Percentiles rank a stretch among this genome's conserved stretches.
Evolutionary conservation across 768 basidiomycete species (phyloP).

Genomic region (Lactarius indigo): DNA sequence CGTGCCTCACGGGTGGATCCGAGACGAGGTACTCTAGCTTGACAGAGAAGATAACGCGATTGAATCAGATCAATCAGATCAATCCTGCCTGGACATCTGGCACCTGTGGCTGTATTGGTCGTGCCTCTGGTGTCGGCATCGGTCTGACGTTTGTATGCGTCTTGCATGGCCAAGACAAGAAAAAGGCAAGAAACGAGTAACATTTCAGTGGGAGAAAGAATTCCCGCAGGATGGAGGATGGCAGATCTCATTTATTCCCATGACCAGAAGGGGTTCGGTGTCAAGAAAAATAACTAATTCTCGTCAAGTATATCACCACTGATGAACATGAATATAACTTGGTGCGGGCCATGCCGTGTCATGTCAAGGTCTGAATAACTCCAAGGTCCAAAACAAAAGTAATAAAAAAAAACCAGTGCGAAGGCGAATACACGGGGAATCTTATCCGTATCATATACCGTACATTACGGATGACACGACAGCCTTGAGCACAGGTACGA

Average conservation of each 20-base stretch:
- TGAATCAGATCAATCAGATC: background rate
- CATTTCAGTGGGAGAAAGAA: background rate
- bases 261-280: background rate
- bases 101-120: background rate
- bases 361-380: background rate
- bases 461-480: background rate
- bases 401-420: background rate
- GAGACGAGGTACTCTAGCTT: too few species aligned
- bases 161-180: background rate
- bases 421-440: conserved; percentile 7
- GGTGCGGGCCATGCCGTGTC: background rate
- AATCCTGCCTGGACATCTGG: background rate
- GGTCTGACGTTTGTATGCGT: background rate
- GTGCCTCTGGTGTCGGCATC: background rate
- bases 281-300: background rate
- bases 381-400: background rate
- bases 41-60: background rate
- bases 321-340: background rate
- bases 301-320: background rate
- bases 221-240: too few species aligned
- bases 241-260: background rate
- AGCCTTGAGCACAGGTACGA: background rate
- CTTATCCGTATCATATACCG: conserved; percentile 9
- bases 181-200: background rate
- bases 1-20: too few species aligned